These are phyloP conservation scores for Leptodontidium sp. DNA, from an alignment of 2,329 filamentous ascomycete genomes.

Conservation along the genomic window DNA sequence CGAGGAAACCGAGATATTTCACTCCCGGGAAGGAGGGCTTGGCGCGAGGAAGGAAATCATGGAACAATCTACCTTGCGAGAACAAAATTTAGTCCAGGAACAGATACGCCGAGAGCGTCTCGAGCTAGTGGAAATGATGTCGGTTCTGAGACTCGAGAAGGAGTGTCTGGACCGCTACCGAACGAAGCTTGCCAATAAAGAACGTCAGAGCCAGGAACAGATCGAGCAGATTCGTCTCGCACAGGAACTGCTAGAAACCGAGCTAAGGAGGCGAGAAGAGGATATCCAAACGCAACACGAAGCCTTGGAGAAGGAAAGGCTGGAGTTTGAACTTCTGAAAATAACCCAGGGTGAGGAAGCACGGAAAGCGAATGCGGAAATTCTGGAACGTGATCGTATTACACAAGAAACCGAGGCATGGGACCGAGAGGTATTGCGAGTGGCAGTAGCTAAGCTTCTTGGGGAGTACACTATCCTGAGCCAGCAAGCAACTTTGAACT, in stretches of 20 bases:
- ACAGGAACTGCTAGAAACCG: background rate
- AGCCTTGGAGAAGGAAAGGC: background rate
- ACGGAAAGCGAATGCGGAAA: background rate
- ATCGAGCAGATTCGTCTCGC: background rate
- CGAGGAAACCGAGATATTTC: background rate
- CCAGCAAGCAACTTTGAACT: conserved; percentile 4
- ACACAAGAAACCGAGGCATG: background rate
- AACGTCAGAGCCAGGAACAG: background rate
- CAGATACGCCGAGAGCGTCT: background rate
- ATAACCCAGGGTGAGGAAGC: background rate
- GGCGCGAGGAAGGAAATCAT: too few species aligned
- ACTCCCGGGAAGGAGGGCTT: background rate
- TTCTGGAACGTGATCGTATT: conserved; percentile 3
- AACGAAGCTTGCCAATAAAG: background rate
- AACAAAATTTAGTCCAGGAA: background rate
- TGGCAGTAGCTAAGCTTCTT: background rate
- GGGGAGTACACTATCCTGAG: background rate
- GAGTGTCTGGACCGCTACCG: background rate
- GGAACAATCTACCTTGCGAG: background rate
- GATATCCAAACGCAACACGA: background rate
- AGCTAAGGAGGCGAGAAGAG: background rate
- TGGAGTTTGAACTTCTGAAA: background rate
- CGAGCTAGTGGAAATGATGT: background rate
- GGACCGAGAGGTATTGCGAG: background rate
- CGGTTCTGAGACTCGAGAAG: background rate